phyloP scores from a whole-genome alignment of 2,329 filamentous ascomycete genomes.

The Pestalotiopsis sp. region DNA sequence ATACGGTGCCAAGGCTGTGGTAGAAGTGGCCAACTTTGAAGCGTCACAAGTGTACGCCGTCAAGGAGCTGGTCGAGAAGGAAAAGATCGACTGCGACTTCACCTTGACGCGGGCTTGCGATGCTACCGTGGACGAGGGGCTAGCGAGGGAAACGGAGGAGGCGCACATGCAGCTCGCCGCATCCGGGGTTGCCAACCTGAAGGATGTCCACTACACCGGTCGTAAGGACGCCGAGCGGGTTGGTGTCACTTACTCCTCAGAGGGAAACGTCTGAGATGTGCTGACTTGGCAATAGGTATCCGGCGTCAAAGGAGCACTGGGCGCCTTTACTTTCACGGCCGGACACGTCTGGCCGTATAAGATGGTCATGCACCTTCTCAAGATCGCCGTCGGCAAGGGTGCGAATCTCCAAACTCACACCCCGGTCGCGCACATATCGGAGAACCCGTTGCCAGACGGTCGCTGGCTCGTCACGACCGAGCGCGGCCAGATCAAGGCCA shows the following conservation, averaged over 20 bases:
- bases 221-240: constrained; percentile 9
- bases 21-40: constrained; percentile 36
- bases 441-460: background rate
- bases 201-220: constrained; percentile 7
- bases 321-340: constrained; percentile 31
- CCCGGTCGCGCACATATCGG: constrained; percentile 1
- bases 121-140: constrained; percentile 31
- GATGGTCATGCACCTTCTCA: constrained; percentile 7
- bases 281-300: constrained; percentile 22
- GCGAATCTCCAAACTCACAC: constrained; percentile 14
- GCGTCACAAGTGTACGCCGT: constrained; percentile 34
- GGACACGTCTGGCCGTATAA: constrained; percentile 20
- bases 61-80: constrained; percentile 34
- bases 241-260: background rate
- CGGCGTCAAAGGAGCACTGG: constrained; percentile 34
- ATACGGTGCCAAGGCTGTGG: constrained; percentile 18
- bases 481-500: constrained; percentile 4
- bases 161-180: background rate
- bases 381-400: background rate
- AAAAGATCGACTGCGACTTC: constrained; percentile 40
- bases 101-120: constrained; percentile 34
- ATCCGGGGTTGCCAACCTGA: constrained; percentile 1
- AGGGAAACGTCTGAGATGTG: constrained; percentile 11
- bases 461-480: background rate
- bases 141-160: constrained; percentile 23